A percentile compares a stretch with the other conserved stretches of the same genome.
phyloP scores from a whole-genome alignment of 1,139 yeast species.

The Scheffersomyces cryptocercus region DNA sequence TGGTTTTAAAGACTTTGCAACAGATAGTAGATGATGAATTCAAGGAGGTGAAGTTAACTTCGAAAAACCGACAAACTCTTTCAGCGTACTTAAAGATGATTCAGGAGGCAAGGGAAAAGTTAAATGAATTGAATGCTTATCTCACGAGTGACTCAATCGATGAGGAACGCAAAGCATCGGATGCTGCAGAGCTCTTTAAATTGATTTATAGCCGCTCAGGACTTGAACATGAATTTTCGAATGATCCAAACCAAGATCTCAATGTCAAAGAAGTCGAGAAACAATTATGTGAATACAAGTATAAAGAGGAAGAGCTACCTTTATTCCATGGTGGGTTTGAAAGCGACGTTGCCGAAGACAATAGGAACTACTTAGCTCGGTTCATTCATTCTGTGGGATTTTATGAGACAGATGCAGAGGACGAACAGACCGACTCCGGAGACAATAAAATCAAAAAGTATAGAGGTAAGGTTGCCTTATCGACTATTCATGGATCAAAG shows the following conservation, averaged over 20 bases:
- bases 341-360: conserved; percentile 19
- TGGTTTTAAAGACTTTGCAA: neutral
- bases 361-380: conserved; percentile 39
- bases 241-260: conserved; percentile 26
- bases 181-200: conserved; percentile 22
- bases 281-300: conserved; percentile 40
- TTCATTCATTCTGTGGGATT: conserved; percentile 65
- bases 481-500: conserved; percentile 90
- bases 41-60: conserved; percentile 9
- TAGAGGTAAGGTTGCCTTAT: conserved; percentile 38
- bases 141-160: neutral
- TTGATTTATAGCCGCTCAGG: conserved; percentile 30
- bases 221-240: conserved; percentile 29
- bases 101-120: conserved; percentile 22
- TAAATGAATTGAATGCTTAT: conserved; percentile 5
- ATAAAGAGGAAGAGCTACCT: conserved; percentile 46
- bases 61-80: conserved; percentile 19
- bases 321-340: conserved; percentile 20
- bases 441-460: conserved; percentile 8
- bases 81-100: conserved; percentile 31
- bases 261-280: conserved; percentile 48
- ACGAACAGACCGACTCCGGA: conserved; percentile 14
- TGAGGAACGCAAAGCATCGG: conserved; percentile 5
- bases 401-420: conserved; percentile 34
- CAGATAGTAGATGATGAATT: neutral